A percentile compares a stretch with the other conserved stretches of the same genome.
Conservation (phyloP, 129 eudicot species). For the Pseudognaphalium luteoalbum region DNA sequence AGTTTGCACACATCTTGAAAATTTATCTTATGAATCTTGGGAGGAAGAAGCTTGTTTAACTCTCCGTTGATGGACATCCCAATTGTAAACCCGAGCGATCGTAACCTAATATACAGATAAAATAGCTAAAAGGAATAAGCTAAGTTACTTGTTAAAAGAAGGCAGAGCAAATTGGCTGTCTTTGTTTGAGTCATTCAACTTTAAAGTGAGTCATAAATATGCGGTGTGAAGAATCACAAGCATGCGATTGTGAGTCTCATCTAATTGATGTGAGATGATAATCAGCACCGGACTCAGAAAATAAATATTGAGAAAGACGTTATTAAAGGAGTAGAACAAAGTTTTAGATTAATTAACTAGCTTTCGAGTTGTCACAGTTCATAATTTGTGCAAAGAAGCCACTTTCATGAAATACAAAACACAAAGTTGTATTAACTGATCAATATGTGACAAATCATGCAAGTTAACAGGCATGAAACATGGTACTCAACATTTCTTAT, state of each 20-base stretch:
- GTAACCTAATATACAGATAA: constrained; percentile 63
- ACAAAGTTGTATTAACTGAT: not conserved
- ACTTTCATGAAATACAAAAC: not conserved
- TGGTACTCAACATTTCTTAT: not conserved
- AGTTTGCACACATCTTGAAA: constrained; percentile 15
- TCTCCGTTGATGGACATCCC: constrained; percentile 98
- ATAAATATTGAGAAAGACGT: not conserved
- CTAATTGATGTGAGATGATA: not conserved
- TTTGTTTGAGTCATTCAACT: not conserved
- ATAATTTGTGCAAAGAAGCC: not conserved
- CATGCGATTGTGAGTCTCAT: not conserved
- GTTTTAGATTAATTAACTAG: not conserved
- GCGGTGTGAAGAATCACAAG: not conserved
- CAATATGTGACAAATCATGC: not conserved
- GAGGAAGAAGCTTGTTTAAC: constrained; percentile 47
- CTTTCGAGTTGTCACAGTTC: no score
- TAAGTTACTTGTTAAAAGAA: not conserved
- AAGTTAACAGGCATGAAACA: not conserved
- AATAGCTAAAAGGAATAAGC: constrained; percentile 8
- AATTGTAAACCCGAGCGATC: constrained; percentile 92
- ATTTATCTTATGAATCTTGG: constrained; percentile 53
- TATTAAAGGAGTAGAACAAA: not conserved
- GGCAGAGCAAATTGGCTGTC: not conserved
- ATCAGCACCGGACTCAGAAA: not conserved
- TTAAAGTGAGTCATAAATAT: not conserved